phyloP scores from a whole-genome alignment of 1,284 basidiomycete species.

The Apiotrichum laibachii region DNA sequence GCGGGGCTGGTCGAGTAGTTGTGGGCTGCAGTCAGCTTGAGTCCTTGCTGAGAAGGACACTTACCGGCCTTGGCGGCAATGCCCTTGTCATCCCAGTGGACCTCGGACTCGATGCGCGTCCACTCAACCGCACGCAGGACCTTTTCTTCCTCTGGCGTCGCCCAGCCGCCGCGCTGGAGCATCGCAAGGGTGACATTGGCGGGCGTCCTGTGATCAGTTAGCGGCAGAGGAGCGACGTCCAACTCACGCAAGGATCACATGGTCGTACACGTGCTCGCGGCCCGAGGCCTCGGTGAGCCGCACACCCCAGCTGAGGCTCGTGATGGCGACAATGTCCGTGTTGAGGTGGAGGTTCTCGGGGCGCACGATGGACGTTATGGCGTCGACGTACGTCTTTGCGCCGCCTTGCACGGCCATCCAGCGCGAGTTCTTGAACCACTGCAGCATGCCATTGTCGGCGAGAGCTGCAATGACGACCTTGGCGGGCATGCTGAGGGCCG shows the following conservation, averaged over 20 bases:
- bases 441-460: conserved; percentile 3
- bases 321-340: conserved; percentile 56
- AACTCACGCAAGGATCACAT: conserved; percentile 70
- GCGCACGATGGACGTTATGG: conserved; percentile 61
- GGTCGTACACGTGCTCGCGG: conserved; percentile 59
- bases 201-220: conserved; percentile 53
- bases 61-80: not conserved
- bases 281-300: conserved; percentile 40
- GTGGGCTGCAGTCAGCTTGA: not conserved
- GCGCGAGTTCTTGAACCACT: conserved; percentile 56
- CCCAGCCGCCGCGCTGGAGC: conserved; percentile 58
- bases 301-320: conserved; percentile 32
- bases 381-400: conserved; percentile 65
- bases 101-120: conserved; percentile 66
- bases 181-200: conserved; percentile 66
- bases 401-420: conserved; percentile 76
- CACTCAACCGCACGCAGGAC: conserved; percentile 64
- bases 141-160: conserved; percentile 59
- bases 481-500: conserved; percentile 17
- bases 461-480: conserved; percentile 8
- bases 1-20: conserved; percentile 8
- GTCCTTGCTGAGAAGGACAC: too few species aligned
- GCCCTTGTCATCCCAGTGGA: conserved; percentile 65
- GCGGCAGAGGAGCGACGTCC: not conserved
- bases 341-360: conserved; percentile 60